phyloP scores from a whole-genome alignment of 345 rosid species.

The Excoecaria agallocha region DNA sequence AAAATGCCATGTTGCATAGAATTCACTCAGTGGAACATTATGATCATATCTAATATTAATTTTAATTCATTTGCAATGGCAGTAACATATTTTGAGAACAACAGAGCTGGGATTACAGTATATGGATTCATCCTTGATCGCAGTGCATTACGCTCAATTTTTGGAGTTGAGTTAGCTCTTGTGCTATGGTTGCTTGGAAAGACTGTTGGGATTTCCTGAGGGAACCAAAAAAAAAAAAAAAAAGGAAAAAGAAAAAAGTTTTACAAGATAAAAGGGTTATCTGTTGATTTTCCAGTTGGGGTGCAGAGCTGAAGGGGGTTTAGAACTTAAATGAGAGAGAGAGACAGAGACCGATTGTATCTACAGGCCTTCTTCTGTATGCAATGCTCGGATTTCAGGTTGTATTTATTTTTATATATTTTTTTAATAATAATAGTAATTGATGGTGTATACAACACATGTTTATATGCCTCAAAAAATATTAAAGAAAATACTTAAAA shows the following conservation, averaged over 20 bases:
- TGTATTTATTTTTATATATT: too few relatives aligned
- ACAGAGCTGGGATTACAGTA: slow-evolving; percentile 80
- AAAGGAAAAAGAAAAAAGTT: too few relatives aligned
- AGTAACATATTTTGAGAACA: slow-evolving; percentile 94
- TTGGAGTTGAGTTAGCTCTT: slow-evolving; percentile 79
- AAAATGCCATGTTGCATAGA: neutral
- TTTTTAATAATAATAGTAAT: too few relatives aligned
- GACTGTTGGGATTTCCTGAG: slow-evolving; percentile 67
- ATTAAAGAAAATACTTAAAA: too few relatives aligned
- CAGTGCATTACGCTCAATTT: slow-evolving; percentile 75
- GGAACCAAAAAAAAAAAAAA: neutral
- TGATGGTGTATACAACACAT: too few relatives aligned
- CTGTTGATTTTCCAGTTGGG: too few relatives aligned
- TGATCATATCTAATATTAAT: neutral
- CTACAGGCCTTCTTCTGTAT: neutral
- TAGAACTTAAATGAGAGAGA: neutral
- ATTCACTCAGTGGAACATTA: too few relatives aligned
- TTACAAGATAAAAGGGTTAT: too few relatives aligned
- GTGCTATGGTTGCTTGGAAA: slow-evolving; percentile 90
- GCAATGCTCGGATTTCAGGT: too few relatives aligned
- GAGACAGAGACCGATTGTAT: neutral
- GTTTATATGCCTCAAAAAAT: too few relatives aligned
- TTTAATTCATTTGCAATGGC: slow-evolving; percentile 19
- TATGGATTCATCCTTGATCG: slow-evolving; percentile 79
- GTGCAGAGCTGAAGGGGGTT: too few relatives aligned